Conservation (phyloP, 768 basidiomycete genomes). For the Leccinum rimulosum region DNA sequence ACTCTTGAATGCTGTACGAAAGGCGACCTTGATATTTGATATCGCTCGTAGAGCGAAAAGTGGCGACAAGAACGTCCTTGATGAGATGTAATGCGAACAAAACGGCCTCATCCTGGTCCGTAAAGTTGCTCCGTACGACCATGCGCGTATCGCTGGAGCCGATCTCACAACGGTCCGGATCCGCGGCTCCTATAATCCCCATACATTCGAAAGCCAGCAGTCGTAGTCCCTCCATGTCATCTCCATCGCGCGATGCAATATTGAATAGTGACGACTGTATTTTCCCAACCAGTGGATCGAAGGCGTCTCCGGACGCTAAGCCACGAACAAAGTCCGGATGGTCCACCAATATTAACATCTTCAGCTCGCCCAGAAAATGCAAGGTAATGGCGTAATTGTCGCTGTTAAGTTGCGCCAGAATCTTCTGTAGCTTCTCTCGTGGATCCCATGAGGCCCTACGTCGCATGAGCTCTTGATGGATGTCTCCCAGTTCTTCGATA, state of each 20-base stretch:
- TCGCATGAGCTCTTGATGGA: constrained; percentile 40
- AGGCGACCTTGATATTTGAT: constrained; percentile 87
- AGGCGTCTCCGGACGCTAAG: constrained; percentile 81
- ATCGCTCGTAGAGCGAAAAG: constrained; percentile 92
- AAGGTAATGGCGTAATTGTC: constrained; percentile 79
- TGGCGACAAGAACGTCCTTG: constrained; percentile 78
- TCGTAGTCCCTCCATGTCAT: constrained; percentile 64
- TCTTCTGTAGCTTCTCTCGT: constrained; percentile 53
- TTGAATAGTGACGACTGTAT: constrained; percentile 65
- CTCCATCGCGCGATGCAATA: constrained; percentile 76
- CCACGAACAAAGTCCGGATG: constrained; percentile 52
- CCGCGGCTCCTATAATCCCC: constrained; percentile 88
- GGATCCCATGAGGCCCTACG: constrained; percentile 52
- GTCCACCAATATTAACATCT: constrained; percentile 53
- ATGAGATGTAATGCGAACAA: constrained; percentile 86
- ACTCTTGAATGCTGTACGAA: constrained; percentile 89
- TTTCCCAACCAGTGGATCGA: constrained; percentile 71
- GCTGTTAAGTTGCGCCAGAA: constrained; percentile 71
- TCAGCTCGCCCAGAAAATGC: constrained; percentile 75
- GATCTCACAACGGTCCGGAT: constrained; percentile 89
- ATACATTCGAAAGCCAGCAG: constrained; percentile 85
- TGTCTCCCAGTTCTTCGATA: constrained; percentile 60
- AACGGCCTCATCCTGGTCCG: constrained; percentile 71
- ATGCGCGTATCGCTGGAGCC: constrained; percentile 55
- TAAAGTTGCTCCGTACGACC: constrained; percentile 78